These are phyloP conservation scores for Cryptosporidium felis DNA, from an alignment of 169 alveolate species.

Conservation along the genomic window DNA sequence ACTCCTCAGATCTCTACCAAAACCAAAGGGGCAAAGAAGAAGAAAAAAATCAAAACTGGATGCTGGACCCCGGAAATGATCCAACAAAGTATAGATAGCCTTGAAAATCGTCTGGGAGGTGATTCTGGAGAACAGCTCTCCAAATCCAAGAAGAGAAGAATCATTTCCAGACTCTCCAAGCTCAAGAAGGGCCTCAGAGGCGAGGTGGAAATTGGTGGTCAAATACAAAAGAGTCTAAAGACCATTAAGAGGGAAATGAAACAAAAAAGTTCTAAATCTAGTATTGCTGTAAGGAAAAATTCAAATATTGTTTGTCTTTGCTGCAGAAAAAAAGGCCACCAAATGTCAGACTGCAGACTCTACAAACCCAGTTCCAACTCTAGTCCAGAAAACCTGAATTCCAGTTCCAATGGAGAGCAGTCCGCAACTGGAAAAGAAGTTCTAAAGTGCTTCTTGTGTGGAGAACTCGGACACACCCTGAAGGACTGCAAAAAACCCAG, in stretches of 20 bases:
- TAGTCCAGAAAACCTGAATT: not conserved
- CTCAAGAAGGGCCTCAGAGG: constrained; percentile 42
- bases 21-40: not conserved
- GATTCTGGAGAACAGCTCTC: constrained; percentile 4
- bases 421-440: not conserved
- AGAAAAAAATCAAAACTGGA: constrained; percentile 6
- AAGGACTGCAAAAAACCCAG: constrained; percentile 59
- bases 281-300: constrained; percentile 9
- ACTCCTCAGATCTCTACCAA: too few relatives aligned
- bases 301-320: constrained; percentile 52
- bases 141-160: constrained; percentile 44
- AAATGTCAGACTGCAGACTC: constrained; percentile 46
- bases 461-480: constrained; percentile 56
- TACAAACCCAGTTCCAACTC: not conserved
- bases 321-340: constrained; percentile 65
- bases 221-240: constrained; percentile 33
- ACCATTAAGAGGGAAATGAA: constrained; percentile 55
- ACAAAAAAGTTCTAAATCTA: constrained; percentile 17
- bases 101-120: not conserved
- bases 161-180: constrained; percentile 14
- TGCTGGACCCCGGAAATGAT: constrained; percentile 40
- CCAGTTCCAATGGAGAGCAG: not conserved
- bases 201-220: constrained; percentile 60
- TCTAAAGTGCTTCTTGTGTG: constrained; percentile 40
- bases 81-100: constrained; percentile 12